Percentiles rank a stretch among this genome's conserved stretches.
Evolutionary conservation across 2,329 filamentous ascomycete species (phyloP).

Genomic region (Colletotrichum tofieldiae): DNA sequence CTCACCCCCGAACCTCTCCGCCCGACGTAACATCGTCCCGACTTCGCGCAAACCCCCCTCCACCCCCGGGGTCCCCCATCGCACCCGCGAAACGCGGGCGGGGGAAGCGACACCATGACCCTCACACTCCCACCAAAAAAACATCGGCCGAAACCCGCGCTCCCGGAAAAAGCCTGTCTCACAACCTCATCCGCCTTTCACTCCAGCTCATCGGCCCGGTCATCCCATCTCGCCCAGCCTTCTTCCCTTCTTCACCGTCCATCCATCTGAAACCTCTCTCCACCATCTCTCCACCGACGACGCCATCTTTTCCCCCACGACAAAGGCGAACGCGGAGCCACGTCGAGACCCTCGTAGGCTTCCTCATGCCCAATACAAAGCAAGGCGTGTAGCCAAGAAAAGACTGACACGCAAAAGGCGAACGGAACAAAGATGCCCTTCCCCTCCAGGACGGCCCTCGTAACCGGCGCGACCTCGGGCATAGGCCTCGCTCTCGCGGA

Average conservation of each 20-base stretch:
- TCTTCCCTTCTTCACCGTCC: not conserved
- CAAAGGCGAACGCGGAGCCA: not conserved
- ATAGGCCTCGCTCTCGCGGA: constrained; percentile 66
- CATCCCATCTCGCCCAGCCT: not conserved
- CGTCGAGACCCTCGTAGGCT: not conserved
- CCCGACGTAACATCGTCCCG: constrained; percentile 36
- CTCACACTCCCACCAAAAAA: not conserved
- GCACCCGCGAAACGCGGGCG: not conserved
- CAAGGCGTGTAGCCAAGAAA: not conserved
- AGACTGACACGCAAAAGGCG: not conserved
- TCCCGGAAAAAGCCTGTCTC: not conserved
- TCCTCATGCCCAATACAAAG: not conserved
- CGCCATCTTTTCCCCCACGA: not conserved
- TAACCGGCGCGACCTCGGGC: constrained; percentile 69
- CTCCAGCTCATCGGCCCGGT: not conserved
- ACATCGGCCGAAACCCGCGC: constrained; percentile 2
- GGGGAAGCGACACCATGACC: constrained; percentile 25
- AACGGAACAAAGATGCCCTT: constrained; percentile 61
- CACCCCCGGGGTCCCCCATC: not conserved
- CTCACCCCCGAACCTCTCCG: not conserved
- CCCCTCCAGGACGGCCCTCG: constrained; percentile 68
- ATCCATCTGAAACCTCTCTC: constrained; percentile 1
- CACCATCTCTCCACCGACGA: not conserved
- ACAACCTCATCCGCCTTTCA: not conserved
- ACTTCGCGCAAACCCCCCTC: constrained; percentile 8